Evolutionary conservation across 805 yeast species (phyloP).

Genomic region (Nakazawaea anatomiae): DNA sequence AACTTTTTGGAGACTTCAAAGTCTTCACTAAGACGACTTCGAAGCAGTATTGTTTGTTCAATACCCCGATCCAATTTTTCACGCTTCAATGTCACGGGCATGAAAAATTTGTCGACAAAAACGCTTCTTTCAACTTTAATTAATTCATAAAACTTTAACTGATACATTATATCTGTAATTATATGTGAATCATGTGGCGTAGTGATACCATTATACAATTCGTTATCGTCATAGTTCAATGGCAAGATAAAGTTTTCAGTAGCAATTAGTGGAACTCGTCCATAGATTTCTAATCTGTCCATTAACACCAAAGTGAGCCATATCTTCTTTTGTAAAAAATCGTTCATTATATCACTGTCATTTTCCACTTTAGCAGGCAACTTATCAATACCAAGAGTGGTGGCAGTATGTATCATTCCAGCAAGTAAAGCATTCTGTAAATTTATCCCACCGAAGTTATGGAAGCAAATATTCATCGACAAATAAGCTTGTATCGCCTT

Average conservation of each 20-base stretch:
- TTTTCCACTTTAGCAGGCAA: background rate
- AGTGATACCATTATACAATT: background rate
- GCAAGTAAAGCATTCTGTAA: background rate
- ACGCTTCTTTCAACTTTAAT: background rate
- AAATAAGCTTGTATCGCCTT: background rate
- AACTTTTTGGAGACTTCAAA: background rate
- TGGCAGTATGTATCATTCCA: background rate
- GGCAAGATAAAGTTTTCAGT: background rate
- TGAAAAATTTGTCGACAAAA: background rate
- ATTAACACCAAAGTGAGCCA: background rate
- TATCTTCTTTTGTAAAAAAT: background rate
- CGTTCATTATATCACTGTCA: background rate
- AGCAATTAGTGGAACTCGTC: background rate
- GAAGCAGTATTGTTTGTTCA: background rate
- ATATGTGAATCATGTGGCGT: background rate
- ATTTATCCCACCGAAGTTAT: background rate
- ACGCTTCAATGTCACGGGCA: background rate
- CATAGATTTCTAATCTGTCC: background rate
- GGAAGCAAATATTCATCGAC: background rate
- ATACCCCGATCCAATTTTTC: background rate
- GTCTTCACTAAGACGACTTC: background rate
- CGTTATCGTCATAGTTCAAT: background rate
- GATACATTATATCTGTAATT: background rate
- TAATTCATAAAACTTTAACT: background rate
- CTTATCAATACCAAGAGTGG: background rate